These are phyloP conservation scores for Apiospora hydei DNA, from an alignment of 2,329 filamentous ascomycete species.

Conservation along the genomic window DNA sequence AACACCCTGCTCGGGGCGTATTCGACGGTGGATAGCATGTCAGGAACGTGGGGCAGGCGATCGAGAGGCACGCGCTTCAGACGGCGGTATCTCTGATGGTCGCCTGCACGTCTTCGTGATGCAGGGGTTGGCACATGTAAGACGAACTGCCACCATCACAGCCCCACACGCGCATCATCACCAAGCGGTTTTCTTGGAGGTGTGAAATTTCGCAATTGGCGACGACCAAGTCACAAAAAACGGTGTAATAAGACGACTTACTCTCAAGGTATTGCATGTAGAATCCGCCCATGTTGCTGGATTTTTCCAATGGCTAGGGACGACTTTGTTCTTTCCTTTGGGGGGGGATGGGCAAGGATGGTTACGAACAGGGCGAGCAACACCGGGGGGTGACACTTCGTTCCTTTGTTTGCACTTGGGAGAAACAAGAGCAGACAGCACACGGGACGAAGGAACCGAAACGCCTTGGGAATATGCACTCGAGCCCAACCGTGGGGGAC, in stretches of 20 bases:
- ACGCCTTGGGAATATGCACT: constrained; percentile 55
- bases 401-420: constrained; percentile 23
- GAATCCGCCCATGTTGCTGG: constrained; percentile 65
- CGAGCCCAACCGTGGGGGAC: constrained; percentile 58
- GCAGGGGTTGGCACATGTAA: constrained; percentile 46
- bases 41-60: constrained; percentile 40
- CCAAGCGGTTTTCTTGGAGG: constrained; percentile 37
- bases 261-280: constrained; percentile 79
- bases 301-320: constrained; percentile 36
- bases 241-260: constrained; percentile 57
- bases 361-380: background rate
- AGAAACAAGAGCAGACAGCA: constrained; percentile 38
- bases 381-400: constrained; percentile 9
- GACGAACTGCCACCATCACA: constrained; percentile 41
- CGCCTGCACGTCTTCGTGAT: constrained; percentile 40
- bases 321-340: background rate
- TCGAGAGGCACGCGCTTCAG: constrained; percentile 32
- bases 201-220: constrained; percentile 26
- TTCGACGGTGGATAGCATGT: constrained; percentile 27
- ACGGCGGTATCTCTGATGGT: constrained; percentile 40
- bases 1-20: constrained; percentile 31
- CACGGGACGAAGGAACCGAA: constrained; percentile 43
- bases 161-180: constrained; percentile 41
- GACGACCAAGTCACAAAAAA: constrained; percentile 30
- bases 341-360: background rate